Evolutionary conservation across 306 rosid species (phyloP), one percentile per base, ranked within the genome.

Genomic region (Hippophae rhamnoides): DNA sequence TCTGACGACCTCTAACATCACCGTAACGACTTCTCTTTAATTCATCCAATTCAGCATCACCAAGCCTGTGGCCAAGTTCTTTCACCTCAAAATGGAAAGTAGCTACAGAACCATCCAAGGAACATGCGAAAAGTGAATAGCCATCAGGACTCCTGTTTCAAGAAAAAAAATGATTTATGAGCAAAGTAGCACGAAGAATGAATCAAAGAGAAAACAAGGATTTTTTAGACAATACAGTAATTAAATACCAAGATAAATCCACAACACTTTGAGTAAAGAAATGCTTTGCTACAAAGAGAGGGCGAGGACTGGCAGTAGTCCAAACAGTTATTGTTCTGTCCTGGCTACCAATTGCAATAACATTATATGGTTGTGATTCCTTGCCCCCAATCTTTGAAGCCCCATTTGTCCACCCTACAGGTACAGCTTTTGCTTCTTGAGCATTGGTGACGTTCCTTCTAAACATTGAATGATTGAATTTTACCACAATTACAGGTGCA

Each of bases 251-350:
- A 70, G 99, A 92, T 67, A 88, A 77, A 86, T 92, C 99, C 55
- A 92, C 99, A 68, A 92, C 99, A 75, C 99, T 88, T 68, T 92
- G 99, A 46, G 86, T 67, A 62, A 88, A 92, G 70, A 92, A 92
- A 78, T 92, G 99, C 89, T 88, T 92, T n/a, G 99, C 99, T 55
- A 92, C 99, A 74, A 92, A 92, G 56, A 92, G 86, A 71, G 96
- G 99, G 51, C 95, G 95, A 42, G 99, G 90, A 69, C 96, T 92
- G 26, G 96, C 96, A 68, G 99, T 92, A 7, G 96, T 92, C 99
- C 99, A 92, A 31, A 92, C 96, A 66, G 99, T 92, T 69, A 92
- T 84, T 47, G 99, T 92, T 27, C 90, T 83, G 65, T 92, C 99
- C 78, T 92, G 99, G 72, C 99, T 92, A 67, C 99, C 99, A 62